Evolutionary conservation across 257 asterid species (phyloP).

Genomic region (Solanum bulbocastanum): DNA sequence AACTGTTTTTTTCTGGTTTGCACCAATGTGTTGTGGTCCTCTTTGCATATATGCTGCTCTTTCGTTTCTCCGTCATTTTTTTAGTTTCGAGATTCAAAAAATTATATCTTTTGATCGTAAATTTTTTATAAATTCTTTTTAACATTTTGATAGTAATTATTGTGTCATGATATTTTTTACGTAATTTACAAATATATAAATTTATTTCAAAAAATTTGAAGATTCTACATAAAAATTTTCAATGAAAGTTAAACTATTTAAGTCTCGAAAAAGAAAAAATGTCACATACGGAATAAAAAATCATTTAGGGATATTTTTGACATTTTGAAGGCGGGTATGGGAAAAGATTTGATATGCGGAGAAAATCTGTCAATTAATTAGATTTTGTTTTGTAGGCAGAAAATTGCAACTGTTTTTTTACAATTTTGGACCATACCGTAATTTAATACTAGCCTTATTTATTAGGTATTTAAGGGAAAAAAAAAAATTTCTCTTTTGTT

Average conservation of each 20-base stretch:
- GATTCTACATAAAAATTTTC: too few species aligned
- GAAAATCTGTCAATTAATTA: neutral
- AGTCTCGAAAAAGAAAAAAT: accelerated
- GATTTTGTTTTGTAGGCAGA: neutral
- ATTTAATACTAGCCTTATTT: neutral
- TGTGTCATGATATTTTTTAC: too few species aligned
- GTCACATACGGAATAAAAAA: too few species aligned
- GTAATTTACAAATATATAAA: too few species aligned
- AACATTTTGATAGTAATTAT: too few species aligned
- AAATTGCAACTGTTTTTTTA: neutral
- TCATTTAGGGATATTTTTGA: neutral
- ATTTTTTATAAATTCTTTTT: too few species aligned
- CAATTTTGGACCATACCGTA: neutral
- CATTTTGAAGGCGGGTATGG: neutral
- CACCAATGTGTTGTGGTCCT: neutral
- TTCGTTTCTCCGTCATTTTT: too few species aligned
- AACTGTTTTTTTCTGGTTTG: neutral
- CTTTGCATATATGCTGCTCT: neutral
- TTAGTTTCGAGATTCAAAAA: neutral
- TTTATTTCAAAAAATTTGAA: too few species aligned
- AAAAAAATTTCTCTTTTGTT: too few species aligned
- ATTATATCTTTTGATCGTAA: accelerated
- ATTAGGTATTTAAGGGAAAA: too few species aligned
- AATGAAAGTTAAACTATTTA: too few species aligned
- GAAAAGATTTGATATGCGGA: neutral